Evolutionary conservation across 495 filamentous ascomycete genomes (phyloP).

Genomic region (Friedmanniomyces simplex): DNA sequence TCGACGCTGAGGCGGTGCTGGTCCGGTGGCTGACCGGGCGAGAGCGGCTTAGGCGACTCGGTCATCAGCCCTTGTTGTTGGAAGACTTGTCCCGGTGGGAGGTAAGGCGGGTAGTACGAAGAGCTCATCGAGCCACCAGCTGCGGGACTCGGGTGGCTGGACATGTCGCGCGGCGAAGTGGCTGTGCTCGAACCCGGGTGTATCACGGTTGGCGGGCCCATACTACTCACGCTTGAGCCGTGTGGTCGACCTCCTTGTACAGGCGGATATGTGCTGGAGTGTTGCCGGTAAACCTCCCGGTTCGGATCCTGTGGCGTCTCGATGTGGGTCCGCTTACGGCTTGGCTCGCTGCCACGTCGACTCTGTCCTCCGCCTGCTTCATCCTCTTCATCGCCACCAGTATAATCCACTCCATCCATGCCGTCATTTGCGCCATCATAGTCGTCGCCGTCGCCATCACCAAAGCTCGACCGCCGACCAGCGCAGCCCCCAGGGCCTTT

Average conservation of each 20-base stretch:
- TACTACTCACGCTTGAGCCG: conserved; percentile 20
- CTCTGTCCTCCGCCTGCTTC: conserved; percentile 32
- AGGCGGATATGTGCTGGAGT: conserved; percentile 68
- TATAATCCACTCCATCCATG: conserved; percentile 67
- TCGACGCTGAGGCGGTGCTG: conserved; percentile 47
- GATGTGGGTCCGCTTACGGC: conserved; percentile 55
- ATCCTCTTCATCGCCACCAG: conserved; percentile 47
- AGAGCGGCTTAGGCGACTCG: conserved; percentile 79
- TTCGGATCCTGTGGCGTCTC: conserved; percentile 39
- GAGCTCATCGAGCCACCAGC: conserved; percentile 6
- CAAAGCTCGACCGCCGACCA: conserved; percentile 76
- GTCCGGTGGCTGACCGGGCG: conserved; percentile 56
- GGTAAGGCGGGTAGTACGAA: background rate
- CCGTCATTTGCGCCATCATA: conserved; percentile 40
- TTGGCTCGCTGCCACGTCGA: conserved; percentile 41
- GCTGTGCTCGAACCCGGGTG: conserved; percentile 17
- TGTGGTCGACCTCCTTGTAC: conserved; percentile 27
- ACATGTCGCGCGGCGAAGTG: conserved; percentile 22
- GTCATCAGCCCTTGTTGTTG: conserved; percentile 53
- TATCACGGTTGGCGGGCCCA: conserved; percentile 24
- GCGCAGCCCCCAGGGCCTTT: conserved; percentile 96
- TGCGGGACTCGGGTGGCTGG: conserved; percentile 15
- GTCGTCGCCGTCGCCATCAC: conserved; percentile 65
- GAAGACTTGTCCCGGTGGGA: conserved; percentile 6
- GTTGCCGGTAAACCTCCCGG: conserved; percentile 45